Evolutionary conservation across 2,329 filamentous ascomycete genomes (phyloP).

Genomic region (Byssoonygena ceratinophila): DNA sequence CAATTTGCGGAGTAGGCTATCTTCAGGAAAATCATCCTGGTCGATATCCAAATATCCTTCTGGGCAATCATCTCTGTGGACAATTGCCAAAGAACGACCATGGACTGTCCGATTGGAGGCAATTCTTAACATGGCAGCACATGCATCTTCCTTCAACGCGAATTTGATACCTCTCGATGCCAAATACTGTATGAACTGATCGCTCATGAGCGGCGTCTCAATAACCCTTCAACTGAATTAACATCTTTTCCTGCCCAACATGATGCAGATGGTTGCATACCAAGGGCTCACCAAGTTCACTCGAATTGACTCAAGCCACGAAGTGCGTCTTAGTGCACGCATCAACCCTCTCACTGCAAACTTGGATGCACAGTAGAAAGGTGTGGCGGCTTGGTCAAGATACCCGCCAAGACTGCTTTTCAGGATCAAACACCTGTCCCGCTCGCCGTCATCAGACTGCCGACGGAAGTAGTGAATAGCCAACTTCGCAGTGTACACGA

Average conservation of each 20-base stretch:
- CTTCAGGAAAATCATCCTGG: constrained; percentile 27
- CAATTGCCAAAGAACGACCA: constrained; percentile 26
- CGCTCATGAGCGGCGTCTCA: constrained; percentile 1
- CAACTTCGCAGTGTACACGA: constrained; percentile 39
- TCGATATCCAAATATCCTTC: constrained; percentile 29
- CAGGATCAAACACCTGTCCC: constrained; percentile 26
- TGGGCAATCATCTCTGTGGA: constrained; percentile 25
- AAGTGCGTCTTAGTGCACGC: constrained; percentile 27
- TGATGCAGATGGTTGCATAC: constrained; percentile 27
- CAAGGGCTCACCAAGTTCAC: constrained; percentile 32
- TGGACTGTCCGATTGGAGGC: constrained; percentile 25
- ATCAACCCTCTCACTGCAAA: constrained; percentile 33
- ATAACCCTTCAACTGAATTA: constrained; percentile 5
- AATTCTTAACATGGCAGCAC: constrained; percentile 23
- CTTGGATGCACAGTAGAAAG: constrained; percentile 31
- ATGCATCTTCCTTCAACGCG: constrained; percentile 32
- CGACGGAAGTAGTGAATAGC: constrained; percentile 33
- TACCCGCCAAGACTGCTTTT: constrained; percentile 30
- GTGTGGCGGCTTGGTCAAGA: constrained; percentile 24
- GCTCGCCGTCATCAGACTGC: constrained; percentile 21
- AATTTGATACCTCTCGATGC: constrained; percentile 28
- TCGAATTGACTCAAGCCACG: constrained; percentile 23
- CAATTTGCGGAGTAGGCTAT: constrained; percentile 41
- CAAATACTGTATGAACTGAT: constrained; percentile 29
- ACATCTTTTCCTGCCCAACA: constrained; percentile 19